Percentiles rank a stretch among this genome's conserved stretches.
phyloP scores from a whole-genome alignment of 371 early-diverging fungal species.

The Rhizomucor pusillus region DNA sequence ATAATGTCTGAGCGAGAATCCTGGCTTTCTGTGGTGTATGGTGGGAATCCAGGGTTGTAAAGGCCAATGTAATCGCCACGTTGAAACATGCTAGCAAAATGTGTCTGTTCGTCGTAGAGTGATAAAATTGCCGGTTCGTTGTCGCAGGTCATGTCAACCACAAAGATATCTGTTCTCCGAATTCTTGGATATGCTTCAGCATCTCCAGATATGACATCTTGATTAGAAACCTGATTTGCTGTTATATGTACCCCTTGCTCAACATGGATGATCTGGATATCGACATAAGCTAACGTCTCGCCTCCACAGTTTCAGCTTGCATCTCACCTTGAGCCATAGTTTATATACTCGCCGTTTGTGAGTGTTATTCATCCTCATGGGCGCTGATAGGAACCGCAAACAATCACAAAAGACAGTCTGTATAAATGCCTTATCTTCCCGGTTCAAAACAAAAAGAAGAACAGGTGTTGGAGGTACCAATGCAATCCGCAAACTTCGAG shows the following conservation, averaged over 20 bases:
- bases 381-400: conserved; percentile 6
- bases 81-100: conserved; percentile 20
- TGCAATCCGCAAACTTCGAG: conserved; percentile 16
- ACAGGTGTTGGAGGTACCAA: conserved; percentile 31
- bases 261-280: conserved; percentile 24
- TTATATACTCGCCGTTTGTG: conserved; percentile 2
- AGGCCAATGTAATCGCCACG: conserved; percentile 41
- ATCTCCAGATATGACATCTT: conserved; percentile 2
- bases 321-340: conserved; percentile 34
- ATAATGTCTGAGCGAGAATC: conserved; percentile 21
- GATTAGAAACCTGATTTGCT: conserved; percentile 1
- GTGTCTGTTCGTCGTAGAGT: conserved; percentile 30
- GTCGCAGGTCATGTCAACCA: conserved; percentile 34
- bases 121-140: conserved; percentile 25
- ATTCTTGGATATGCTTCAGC: conserved; percentile 10
- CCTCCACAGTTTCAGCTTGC: neutral
- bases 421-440: conserved; percentile 26
- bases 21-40: conserved; percentile 19
- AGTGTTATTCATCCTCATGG: conserved; percentile 1
- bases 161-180: conserved; percentile 24
- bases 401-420: conserved; percentile 20
- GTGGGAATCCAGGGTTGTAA: conserved; percentile 18
- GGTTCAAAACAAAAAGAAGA: conserved; percentile 26
- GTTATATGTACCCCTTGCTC: conserved; percentile 23
- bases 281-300: neutral